Evolutionary conservation across 108 stramenopile genomes (phyloP), one percentile per base, ranked within the genome.

Genomic region (Nannochloropsis granulata): DNA sequence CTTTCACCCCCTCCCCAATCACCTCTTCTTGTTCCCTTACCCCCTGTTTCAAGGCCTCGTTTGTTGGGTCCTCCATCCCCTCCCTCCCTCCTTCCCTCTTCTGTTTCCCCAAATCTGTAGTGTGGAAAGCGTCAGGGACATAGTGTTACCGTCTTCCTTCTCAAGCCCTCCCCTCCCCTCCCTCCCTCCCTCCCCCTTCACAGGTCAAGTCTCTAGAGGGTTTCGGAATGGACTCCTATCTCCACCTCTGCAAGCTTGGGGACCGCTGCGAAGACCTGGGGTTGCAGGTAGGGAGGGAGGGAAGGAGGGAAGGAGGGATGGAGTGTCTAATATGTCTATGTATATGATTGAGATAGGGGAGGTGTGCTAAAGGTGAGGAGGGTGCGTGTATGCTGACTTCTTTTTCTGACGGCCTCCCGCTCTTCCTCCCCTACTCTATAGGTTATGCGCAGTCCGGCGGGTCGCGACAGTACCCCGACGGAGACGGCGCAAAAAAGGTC

Each of bases 181-280:
- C n/a, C n/a, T 71, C n/a, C n/a, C n/a, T 2, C 16, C 16, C 16
- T 0, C 56, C 56, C 11, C 10, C 56, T 71, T n/a, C 56, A n/a
- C 92, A 93, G 19, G 84, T 98, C 12, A 96, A 95, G 84, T 92
- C 92, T 12, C 92, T 96, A 92, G 95, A 98, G 84, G 97, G 97
- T 44, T 96, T 96, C 85, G 97, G 97, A 42, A 90, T 96, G 23
- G 97, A 98, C 93, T 94, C 95, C 2, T 98, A 95, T 80, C 78
- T 97, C 42, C 93, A 97, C 84, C 85, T 98, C 23, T 71, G 56
- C 56, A 71, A 71, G 11, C 56, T 71, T 2, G 56, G 56, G 2
- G 56, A 71, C 56, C 16, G n/a, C 21, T 71, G 56, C 56, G 56
- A 71, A 71, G 56, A 71, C n/a, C 16, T 71, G 16, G 56, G 56